These are phyloP conservation scores for Pilasporangium apinafurcum DNA, from an alignment of 352 stramenopile genomes.

Conservation along the genomic window DNA sequence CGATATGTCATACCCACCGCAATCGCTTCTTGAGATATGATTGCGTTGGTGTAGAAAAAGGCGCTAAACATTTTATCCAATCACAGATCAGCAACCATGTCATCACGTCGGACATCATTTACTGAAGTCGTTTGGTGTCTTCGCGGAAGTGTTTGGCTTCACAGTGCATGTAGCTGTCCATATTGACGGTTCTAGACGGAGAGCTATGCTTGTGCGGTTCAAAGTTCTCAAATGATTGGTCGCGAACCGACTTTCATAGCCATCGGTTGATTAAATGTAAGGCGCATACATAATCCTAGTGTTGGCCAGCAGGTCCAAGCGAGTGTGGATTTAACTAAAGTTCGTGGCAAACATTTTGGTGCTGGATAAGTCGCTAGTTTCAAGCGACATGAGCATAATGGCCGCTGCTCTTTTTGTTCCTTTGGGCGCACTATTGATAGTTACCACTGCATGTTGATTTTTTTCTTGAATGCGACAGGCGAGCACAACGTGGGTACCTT, in stretches of 20 bases:
- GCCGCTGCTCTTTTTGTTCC: constrained; percentile 5
- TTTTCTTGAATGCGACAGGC: constrained; percentile 58
- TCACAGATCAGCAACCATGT: no score
- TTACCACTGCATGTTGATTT: constrained; percentile 19
- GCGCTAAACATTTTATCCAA: no score
- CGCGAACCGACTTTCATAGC: constrained; percentile 91
- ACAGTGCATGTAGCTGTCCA: constrained; percentile 55
- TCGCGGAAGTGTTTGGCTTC: constrained; percentile 11
- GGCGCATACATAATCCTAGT: constrained; percentile 66
- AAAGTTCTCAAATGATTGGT: constrained; percentile 90
- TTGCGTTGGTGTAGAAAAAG: no score
- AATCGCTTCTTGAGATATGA: no score
- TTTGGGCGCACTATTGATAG: constrained; percentile 11
- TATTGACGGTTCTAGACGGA: constrained; percentile 36
- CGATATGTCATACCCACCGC: no score
- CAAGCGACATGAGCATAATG: constrained; percentile 58
- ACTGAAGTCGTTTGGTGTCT: no score
- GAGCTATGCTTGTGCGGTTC: constrained; percentile 53
- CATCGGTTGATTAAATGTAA: constrained; percentile 74
- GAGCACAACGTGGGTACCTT: constrained; percentile 60
- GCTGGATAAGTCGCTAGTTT: constrained; percentile 57
- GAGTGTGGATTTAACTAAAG: constrained; percentile 31
- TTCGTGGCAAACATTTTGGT: constrained; percentile 38
- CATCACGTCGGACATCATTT: no score
- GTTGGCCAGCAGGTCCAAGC: constrained; percentile 77